A percentile compares a stretch with the other conserved stretches of the same genome.
Conservation (phyloP, 352 stramenopile genomes). For the Globisporangium nunn region DNA sequence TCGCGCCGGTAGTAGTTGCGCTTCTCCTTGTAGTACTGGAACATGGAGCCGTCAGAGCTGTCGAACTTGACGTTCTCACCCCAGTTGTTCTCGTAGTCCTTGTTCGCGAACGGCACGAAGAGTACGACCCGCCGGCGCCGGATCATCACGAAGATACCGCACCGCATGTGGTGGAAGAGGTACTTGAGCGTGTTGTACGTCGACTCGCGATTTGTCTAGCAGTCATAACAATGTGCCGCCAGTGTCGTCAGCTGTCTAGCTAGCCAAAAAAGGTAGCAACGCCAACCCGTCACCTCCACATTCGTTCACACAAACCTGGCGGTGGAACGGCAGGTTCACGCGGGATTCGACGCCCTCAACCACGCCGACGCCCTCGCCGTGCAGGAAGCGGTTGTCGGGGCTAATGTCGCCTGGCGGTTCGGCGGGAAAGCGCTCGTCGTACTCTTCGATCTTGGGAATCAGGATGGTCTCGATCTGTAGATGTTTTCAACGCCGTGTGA, state of each 20-base stretch:
- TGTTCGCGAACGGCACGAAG: conserved; percentile 97
- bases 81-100: conserved; percentile 97
- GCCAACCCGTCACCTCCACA: not conserved
- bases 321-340: conserved; percentile 92
- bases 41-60: conserved; percentile 81
- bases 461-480: conserved; percentile 52
- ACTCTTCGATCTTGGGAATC: conserved; percentile 73
- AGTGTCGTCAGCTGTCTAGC: not conserved
- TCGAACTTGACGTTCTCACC: conserved; percentile 89
- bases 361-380: conserved; percentile 41
- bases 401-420: conserved; percentile 28
- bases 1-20: conserved; percentile 69
- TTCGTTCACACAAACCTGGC: conserved; percentile 20
- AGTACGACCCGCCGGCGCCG: conserved; percentile 91
- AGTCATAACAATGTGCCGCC: not conserved
- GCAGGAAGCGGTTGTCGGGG: conserved; percentile 57
- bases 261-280: no score
- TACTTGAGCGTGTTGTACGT: conserved; percentile 96
- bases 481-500: not conserved
- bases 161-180: conserved; percentile 98
- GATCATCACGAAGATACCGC: conserved; percentile 98
- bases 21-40: conserved; percentile 91
- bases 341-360: conserved; percentile 63
- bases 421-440: conserved; percentile 56
- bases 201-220: conserved; percentile 69